These are phyloP conservation scores for Brasenia schreberi DNA, from an alignment of 164 flowering plant species.

Conservation along the genomic window DNA sequence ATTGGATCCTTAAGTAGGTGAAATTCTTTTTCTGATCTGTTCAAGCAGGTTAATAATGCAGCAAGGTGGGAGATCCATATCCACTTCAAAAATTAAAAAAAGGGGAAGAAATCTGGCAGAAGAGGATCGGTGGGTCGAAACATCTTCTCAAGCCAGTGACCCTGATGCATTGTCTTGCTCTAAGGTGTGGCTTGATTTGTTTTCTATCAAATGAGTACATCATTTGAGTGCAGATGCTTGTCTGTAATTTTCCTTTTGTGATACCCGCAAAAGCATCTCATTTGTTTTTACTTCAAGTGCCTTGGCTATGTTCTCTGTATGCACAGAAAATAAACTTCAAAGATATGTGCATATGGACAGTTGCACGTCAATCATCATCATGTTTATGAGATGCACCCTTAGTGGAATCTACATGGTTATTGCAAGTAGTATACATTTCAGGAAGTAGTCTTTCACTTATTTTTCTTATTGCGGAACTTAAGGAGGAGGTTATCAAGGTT, in stretches of 20 bases:
- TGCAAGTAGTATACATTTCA: background rate
- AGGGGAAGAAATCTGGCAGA: background rate
- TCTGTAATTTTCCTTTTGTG: too few relatives aligned
- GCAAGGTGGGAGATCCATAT: background rate
- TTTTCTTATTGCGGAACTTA: background rate
- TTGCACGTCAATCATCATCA: background rate
- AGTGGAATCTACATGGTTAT: background rate
- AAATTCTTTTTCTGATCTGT: background rate
- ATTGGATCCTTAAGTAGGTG: background rate
- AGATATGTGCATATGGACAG: too few relatives aligned
- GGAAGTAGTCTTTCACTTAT: background rate
- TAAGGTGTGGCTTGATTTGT: too few relatives aligned
- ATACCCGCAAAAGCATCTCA: too few relatives aligned
- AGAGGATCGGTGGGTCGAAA: background rate
- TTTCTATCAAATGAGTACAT: too few relatives aligned
- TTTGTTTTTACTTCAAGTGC: too few relatives aligned
- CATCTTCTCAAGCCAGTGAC: background rate
- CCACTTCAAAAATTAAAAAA: background rate
- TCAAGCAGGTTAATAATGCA: background rate
- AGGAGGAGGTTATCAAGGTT: background rate
- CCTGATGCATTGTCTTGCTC: too few relatives aligned
- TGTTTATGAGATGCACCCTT: conserved; percentile 1
- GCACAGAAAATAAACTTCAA: too few relatives aligned
- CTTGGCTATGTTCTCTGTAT: too few relatives aligned
- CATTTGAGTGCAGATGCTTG: too few relatives aligned